phyloP scores from a whole-genome alignment of 2,329 filamentous ascomycete genomes.

The Apiospora pterosperma region DNA sequence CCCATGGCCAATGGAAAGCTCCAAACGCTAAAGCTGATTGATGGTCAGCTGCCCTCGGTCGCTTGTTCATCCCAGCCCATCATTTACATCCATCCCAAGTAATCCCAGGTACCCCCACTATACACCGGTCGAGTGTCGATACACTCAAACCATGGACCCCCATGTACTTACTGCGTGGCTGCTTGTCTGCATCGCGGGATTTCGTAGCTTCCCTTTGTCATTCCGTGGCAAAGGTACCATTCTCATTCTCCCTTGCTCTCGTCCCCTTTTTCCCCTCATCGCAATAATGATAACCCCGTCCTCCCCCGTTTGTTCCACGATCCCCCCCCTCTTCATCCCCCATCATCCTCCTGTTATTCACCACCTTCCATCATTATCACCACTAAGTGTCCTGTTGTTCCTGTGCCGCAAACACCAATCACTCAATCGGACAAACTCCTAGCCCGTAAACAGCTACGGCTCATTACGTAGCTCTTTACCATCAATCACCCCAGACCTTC shows the following conservation, averaged over 20 bases:
- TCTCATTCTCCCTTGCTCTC: neutral
- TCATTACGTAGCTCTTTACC: neutral
- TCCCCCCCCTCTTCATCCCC: conserved; percentile 4
- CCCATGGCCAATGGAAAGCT: neutral
- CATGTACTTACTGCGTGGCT: neutral
- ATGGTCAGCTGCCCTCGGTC: neutral
- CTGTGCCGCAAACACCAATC: neutral
- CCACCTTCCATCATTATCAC: neutral
- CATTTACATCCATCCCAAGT: neutral
- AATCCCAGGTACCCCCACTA: neutral
- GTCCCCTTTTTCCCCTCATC: conserved; percentile 4
- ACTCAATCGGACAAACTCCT: neutral
- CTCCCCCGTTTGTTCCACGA: neutral
- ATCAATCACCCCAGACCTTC: neutral
- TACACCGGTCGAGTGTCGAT: neutral
- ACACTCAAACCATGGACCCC: neutral
- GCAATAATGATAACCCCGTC: conserved; percentile 7
- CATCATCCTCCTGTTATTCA: neutral
- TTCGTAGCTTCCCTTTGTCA: conserved; percentile 2
- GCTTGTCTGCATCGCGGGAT: neutral
- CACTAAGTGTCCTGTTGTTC: neutral
- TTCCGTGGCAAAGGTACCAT: conserved; percentile 1
- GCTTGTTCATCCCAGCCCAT: neutral
- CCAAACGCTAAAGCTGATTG: conserved; percentile 1
- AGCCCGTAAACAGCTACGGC: neutral